Base-by-base conservation (phyloP, 306 rosid genomes). In the Prunus davidiana region DNA sequence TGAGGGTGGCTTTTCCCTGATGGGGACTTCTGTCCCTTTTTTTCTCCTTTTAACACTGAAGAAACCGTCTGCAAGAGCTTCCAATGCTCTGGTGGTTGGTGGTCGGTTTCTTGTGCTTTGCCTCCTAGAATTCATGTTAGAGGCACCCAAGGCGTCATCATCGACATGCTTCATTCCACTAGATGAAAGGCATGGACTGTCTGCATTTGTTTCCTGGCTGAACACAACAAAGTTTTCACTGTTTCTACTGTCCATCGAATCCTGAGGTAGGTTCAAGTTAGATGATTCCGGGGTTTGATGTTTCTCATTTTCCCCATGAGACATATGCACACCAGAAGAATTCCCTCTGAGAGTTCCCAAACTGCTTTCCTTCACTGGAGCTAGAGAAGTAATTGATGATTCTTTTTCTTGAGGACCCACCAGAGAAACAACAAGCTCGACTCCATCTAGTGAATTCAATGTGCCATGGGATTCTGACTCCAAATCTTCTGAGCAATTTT, bases 71-170 rank as follows among this genome's bases (percentile, higher is more conserved):
- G 87, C 89, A 27, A 89, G 76, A 78, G 91, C 88, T 84, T 93
- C 97, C 82, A 89, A 71, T 1, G 92, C 96, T 89, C 85, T 87
- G 73, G 84, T 38, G 2, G 93, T 93, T 80, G 88, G 86, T 4
- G 96, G 96, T 72, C 93, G 88, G 51, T 82, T 89, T 76, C 97
- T 87, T 15, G 86, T 90, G 93, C 97, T 83, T 60, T 88, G 93
- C 81, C 96, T 89, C 88, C 94, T 80, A 2, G 84, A 73, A 77
- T 50, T 84, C 56, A 73, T 71, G 71, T 50, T 72, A 66, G 81
- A 75, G 74, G 70, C 64, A 61, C 32, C 58, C 77, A 61, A 22
- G 57, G 85, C n/a, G 46, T 80, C 79, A 0, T 80, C 79, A 1
- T 70, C 64, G 67, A 66, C 72, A 41, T 63, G 70, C 80, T 78